Percentiles rank a stretch among this genome's conserved stretches.
Evolutionary conservation across 2,329 filamentous ascomycete species (phyloP).

Genomic region (Talaromyces sp.): DNA sequence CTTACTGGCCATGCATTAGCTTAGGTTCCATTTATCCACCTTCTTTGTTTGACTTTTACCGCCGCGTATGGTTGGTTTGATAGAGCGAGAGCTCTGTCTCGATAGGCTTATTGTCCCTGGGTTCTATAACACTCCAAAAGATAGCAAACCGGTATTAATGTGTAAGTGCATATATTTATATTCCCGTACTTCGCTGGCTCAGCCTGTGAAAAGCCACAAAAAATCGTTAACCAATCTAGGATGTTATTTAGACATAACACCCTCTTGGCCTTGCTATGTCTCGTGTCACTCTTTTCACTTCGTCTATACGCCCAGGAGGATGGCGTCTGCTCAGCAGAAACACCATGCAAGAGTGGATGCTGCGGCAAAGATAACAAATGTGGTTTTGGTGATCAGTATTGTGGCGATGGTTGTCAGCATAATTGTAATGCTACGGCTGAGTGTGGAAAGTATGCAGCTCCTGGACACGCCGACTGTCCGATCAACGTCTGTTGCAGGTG

Average conservation of each 20-base stretch:
- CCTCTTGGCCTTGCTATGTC: neutral
- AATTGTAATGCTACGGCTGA: conserved; percentile 21
- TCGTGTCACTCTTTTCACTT: neutral
- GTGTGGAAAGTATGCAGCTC: conserved; percentile 17
- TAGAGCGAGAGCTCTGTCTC: no score
- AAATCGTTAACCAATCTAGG: neutral
- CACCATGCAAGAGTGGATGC: neutral
- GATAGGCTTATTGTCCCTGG: no score
- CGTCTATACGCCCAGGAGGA: neutral
- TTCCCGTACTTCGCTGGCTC: neutral
- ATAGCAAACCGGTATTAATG: neutral
- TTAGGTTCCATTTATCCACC: no score
- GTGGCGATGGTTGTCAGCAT: conserved; percentile 1
- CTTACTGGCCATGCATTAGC: neutral
- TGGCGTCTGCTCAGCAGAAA: neutral
- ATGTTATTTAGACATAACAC: neutral
- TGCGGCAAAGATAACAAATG: neutral
- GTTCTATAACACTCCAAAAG: no score
- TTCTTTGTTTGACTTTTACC: no score
- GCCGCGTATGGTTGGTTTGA: no score
- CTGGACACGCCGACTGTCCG: conserved; percentile 6
- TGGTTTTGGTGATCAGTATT: conserved; percentile 5
- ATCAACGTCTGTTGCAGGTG: conserved; percentile 9
- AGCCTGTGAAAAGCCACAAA: neutral
- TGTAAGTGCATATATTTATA: neutral